Percentiles rank a stretch among this genome's conserved stretches.
Evolutionary conservation across 129 eudicot species (phyloP).

Genomic region (Saussurea involucrata): DNA sequence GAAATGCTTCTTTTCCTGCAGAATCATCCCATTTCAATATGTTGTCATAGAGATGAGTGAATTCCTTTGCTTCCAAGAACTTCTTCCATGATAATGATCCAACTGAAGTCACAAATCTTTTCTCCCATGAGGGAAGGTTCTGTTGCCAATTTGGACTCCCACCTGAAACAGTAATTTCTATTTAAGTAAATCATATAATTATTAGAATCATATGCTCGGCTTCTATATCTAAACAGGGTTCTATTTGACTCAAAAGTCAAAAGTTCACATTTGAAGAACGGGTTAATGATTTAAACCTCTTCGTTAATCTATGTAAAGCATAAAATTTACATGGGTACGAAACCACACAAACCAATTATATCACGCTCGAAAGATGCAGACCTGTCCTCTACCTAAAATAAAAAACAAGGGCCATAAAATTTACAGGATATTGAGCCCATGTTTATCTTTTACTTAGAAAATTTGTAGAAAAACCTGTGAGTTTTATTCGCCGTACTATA

Average conservation of each 20-base stretch:
- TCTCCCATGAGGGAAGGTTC: constrained; percentile 64
- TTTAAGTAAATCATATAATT: neutral
- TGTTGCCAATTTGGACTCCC: constrained; percentile 43
- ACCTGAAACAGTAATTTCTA: constrained; percentile 12
- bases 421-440: neutral
- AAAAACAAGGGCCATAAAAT: no score
- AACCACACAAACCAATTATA: no score
- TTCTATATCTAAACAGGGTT: neutral
- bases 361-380: no score
- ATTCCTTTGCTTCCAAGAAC: constrained; percentile 54
- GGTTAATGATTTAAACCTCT: neutral
- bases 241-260: neutral
- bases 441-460: neutral
- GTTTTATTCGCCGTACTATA: neutral
- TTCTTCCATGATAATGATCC: constrained; percentile 64
- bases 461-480: neutral
- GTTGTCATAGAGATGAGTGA: constrained; percentile 42
- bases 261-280: neutral
- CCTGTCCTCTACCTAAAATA: no score
- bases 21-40: constrained; percentile 70
- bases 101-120: constrained; percentile 53
- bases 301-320: neutral
- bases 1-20: constrained; percentile 71
- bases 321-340: neutral
- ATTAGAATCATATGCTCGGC: neutral